These are phyloP conservation scores for Termitomyces sp. DNA, from an alignment of 768 basidiomycete species.

Conservation along the genomic window DNA sequence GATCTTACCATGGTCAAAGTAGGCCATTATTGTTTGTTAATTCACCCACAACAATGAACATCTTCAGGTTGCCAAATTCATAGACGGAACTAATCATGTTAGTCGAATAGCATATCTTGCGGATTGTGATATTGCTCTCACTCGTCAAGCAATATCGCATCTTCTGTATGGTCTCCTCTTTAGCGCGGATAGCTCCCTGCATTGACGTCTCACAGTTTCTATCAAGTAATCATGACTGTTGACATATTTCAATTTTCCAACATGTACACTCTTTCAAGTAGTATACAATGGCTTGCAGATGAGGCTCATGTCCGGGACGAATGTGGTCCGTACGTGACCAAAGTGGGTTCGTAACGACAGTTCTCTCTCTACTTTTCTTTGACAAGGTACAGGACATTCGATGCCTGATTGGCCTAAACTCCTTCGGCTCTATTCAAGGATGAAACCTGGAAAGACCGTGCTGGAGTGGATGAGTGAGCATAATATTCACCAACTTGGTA, in stretches of 20 bases:
- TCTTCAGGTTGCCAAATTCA: slow-evolving; percentile 63
- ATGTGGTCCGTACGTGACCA: slow-evolving; percentile 89
- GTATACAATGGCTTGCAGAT: slow-evolving; percentile 82
- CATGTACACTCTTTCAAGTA: slow-evolving; percentile 89
- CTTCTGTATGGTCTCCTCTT: slow-evolving; percentile 58
- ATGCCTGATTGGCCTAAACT: slow-evolving; percentile 86
- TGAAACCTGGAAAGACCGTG: slow-evolving; percentile 79
- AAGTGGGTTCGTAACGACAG: slow-evolving; percentile 42
- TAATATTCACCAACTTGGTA: slow-evolving; percentile 62
- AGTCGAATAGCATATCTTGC: slow-evolving; percentile 88
- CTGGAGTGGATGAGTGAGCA: slow-evolving; percentile 84
- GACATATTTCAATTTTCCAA: slow-evolving; percentile 99
- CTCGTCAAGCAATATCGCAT: slow-evolving; percentile 85
- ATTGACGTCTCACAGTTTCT: slow-evolving; percentile 53
- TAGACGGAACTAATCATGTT: slow-evolving; percentile 91
- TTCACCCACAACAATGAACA: neutral
- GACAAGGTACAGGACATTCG: slow-evolving; percentile 34
- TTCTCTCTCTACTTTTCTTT: neutral
- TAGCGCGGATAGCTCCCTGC: neutral
- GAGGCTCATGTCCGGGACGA: slow-evolving; percentile 82
- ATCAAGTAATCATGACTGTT: slow-evolving; percentile 93
- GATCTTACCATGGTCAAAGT: slow-evolving; percentile 92
- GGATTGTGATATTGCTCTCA: slow-evolving; percentile 78
- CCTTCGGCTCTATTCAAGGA: slow-evolving; percentile 77
- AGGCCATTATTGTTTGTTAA: neutral